Percentiles rank a stretch among this genome's conserved stretches.
Conservation (phyloP, 495 filamentous ascomycete species). For the Aspergillus indologenus region DNA sequence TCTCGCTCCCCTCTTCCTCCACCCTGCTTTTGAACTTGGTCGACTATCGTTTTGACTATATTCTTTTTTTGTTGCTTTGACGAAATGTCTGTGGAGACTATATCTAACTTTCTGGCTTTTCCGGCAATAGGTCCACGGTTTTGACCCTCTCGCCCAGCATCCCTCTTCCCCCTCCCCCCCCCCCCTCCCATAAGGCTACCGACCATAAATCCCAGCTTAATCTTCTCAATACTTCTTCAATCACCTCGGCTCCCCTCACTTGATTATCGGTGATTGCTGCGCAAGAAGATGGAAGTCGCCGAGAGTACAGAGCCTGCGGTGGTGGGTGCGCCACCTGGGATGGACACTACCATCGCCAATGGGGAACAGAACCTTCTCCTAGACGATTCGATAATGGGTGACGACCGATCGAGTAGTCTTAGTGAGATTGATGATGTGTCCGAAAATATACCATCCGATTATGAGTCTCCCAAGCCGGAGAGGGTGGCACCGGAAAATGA, state of each 20-base stretch:
- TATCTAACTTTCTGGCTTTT: slow-evolving; percentile 12
- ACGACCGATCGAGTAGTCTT: slow-evolving; percentile 66
- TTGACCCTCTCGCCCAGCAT: slow-evolving; percentile 1
- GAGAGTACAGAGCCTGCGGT: slow-evolving; percentile 39
- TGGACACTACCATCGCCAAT: slow-evolving; percentile 36
- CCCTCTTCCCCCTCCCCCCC: slow-evolving; percentile 11
- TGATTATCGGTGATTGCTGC: background rate
- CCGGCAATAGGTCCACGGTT: slow-evolving; percentile 9
- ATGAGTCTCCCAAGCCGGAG: slow-evolving; percentile 45
- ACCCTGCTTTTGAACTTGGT: slow-evolving; percentile 13
- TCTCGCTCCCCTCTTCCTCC: slow-evolving; percentile 26
- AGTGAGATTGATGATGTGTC: slow-evolving; percentile 86
- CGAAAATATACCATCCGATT: slow-evolving; percentile 57
- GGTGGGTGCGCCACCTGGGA: slow-evolving; percentile 33
- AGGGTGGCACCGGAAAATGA: slow-evolving; percentile 59
- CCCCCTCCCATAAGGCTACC: slow-evolving; percentile 21
- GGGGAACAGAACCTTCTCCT: slow-evolving; percentile 39
- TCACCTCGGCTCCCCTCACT: slow-evolving; percentile 5
- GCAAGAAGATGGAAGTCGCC: slow-evolving; percentile 39
- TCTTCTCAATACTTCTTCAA: slow-evolving; percentile 2
- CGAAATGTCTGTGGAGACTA: background rate
- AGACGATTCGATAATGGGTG: slow-evolving; percentile 40
- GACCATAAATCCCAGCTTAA: slow-evolving; percentile 13
- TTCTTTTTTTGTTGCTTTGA: background rate
- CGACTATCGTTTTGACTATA: slow-evolving; percentile 13